Evolutionary conservation across 495 filamentous ascomycete species (phyloP), one percentile per base, ranked within the genome.

Genomic region (Trichoderma parareesei): DNA sequence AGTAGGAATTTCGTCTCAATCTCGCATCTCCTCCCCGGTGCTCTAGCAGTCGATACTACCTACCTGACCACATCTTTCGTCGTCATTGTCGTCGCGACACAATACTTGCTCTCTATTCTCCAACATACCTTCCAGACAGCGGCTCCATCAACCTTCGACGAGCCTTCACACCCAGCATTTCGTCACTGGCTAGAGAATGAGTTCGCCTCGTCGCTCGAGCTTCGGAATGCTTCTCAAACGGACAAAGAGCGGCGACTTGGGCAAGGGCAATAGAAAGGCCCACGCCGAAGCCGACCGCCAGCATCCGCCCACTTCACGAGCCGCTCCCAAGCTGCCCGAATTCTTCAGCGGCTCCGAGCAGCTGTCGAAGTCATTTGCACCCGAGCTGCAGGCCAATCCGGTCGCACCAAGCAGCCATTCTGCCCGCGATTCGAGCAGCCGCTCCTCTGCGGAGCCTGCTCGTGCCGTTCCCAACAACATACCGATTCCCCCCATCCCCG

Each of bases 301-400:
- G 77, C 86, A 86, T 65, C 85, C 87, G 67, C 75, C 88, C 49
- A 81, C 91, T 59, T 82, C 90, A 63, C 84, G 86, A 68, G 80
- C 82, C 35, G 87, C 92, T 43, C 93, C 94, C 49, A 88, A 86
- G 70, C 85, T 97, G 38, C 94, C 93, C 35, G 88, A 87, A 65
- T 82, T 96, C 65, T 84, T 84, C 72, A 83, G 83, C 70, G 79
- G 83, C 89, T 70, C 85, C 53, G 82, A 86, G 35, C 78, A 83
- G 68, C 81, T 92, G 61, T 83, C 85, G 71, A 69, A 64, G 70
- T 85, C 82, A 60, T 92, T 93, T 72, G 90, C 90, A 65, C 88
- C 88, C 63, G 87, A 90, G 49, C 77, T 81, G 59, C 83, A 87
- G 64, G 84, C 85, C 37, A 89, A 90, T 66, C 88, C 83, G 60